Conservation (phyloP, 352 stramenopile species). For the Pythium brachiatum region DNA sequence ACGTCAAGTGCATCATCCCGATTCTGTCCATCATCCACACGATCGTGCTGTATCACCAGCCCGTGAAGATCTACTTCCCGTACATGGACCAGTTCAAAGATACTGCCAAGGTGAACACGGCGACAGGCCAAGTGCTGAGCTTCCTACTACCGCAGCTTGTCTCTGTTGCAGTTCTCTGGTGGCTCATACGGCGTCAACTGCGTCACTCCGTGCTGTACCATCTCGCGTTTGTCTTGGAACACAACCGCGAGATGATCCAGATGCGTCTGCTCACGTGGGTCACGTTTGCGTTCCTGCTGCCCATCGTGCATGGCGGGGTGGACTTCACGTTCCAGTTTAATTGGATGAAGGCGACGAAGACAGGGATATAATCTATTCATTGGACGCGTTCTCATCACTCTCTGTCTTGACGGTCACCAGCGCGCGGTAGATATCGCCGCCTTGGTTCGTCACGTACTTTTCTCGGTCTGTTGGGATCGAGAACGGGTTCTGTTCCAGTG, state of each 20-base stretch:
- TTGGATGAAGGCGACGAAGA: constrained; percentile 17
- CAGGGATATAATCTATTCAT: background rate
- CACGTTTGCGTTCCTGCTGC: constrained; percentile 29
- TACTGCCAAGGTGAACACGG: background rate
- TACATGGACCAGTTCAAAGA: constrained; percentile 17
- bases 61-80: constrained; percentile 34
- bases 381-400: background rate
- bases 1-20: constrained; percentile 36
- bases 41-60: constrained; percentile 29
- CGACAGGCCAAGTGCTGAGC: constrained; percentile 17
- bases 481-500: constrained; percentile 53
- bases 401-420: constrained; percentile 13
- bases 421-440: constrained; percentile 66
- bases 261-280: constrained; percentile 29
- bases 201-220: constrained; percentile 28
- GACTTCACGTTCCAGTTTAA: constrained; percentile 34
- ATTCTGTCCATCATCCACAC: constrained; percentile 30
- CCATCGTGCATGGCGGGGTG: constrained; percentile 26
- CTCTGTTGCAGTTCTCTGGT: constrained; percentile 24
- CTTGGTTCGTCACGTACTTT: constrained; percentile 56
- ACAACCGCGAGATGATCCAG: constrained; percentile 33
- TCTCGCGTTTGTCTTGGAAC: constrained; percentile 36
- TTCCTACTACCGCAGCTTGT: constrained; percentile 29
- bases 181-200: constrained; percentile 20
- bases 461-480: constrained; percentile 73